Base-by-base conservation (phyloP, 306 rosid genomes). In the Pterocarpus santalinus region DNA sequence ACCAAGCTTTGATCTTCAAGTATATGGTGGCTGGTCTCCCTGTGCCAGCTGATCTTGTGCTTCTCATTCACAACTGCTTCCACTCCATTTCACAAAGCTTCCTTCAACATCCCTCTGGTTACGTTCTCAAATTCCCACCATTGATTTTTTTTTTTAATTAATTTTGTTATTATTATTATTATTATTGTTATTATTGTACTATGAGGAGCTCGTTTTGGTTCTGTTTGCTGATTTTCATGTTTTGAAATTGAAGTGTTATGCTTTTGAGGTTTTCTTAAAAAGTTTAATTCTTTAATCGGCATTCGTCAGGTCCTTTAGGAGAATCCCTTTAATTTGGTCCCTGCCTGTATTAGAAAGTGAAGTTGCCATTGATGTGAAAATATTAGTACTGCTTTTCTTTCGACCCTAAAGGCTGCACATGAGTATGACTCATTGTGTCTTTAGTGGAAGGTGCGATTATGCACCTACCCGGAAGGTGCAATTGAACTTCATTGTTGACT, bases 1-100 rank as follows among this genome's bases (percentile, higher is more conserved):
- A 90, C 67, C 95, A 92, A 78, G 94, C 94, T 81, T 79, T 90
- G 86, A 90, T 92, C 83, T 92, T 89, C 80, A 92, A 90, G 84
- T 90, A 90, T 73, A 84, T 92, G 87, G 77, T 89, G 87, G 92
- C 94, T 4, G 95, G 95, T 77, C 82, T 90, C 61, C 94, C 94
- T 79, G 97, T 92, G n/a, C 97, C 94, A n/a, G 89, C 95, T 79
- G 28, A 22, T 22, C 95, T 92, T 35, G 90, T 92, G 7, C 91
- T 87, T 30, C 95, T 94, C 28, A 22, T 22, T 22, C 28, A 22
- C 28, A 22, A 22, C 28, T 0, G 28, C 28, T 22, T 22, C 28
- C 28, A 22, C 28, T 22, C 28, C 30, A 90, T 92, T 69, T 83
- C 97, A 56, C 89, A 81, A 14, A 84, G 81, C 60, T 87, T 92